A percentile compares a stretch with the other conserved stretches of the same genome.
Evolutionary conservation across 768 basidiomycete species (phyloP).

Genomic region (Tricholoma saponaceum): DNA sequence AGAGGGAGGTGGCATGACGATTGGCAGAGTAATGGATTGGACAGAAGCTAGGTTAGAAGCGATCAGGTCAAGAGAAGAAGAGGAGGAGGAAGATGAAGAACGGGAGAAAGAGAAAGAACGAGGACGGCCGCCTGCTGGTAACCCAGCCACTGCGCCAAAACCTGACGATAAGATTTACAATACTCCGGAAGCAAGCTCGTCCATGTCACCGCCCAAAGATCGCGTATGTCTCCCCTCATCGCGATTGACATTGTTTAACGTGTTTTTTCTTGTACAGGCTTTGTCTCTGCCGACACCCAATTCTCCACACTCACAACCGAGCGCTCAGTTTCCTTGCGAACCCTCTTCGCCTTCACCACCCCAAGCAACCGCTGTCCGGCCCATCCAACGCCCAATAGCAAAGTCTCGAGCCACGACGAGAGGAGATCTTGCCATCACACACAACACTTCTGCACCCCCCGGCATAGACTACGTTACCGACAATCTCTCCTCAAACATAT

Average conservation of each 20-base stretch:
- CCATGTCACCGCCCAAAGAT: slow-evolving; percentile 16
- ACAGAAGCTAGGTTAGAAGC: slow-evolving; percentile 79
- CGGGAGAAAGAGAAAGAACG: slow-evolving; percentile 52
- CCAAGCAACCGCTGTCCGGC: slow-evolving; percentile 20
- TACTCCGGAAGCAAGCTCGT: slow-evolving; percentile 3
- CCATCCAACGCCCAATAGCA: slow-evolving; percentile 20
- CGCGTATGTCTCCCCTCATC: slow-evolving; percentile 24
- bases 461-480: slow-evolving; percentile 20
- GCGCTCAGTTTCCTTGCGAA: slow-evolving; percentile 17
- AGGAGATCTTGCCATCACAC: slow-evolving; percentile 9
- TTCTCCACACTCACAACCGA: slow-evolving; percentile 21
- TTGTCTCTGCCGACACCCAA: slow-evolving; percentile 27
- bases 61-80: slow-evolving; percentile 68
- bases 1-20: slow-evolving; percentile 60
- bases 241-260: slow-evolving; percentile 9
- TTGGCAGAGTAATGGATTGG: slow-evolving; percentile 83
- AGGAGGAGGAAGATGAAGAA: slow-evolving; percentile 81
- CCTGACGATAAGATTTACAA: slow-evolving; percentile 13
- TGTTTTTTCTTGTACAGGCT: slow-evolving; percentile 10
- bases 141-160: slow-evolving; percentile 17
- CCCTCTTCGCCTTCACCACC: slow-evolving; percentile 33
- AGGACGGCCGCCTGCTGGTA: slow-evolving; percentile 20
- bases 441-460: slow-evolving; percentile 14
- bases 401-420: slow-evolving; percentile 18
- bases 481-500: slow-evolving; percentile 15